Evolutionary conservation across 768 basidiomycete genomes (phyloP).

Genomic region (Antrodiella citrinella): DNA sequence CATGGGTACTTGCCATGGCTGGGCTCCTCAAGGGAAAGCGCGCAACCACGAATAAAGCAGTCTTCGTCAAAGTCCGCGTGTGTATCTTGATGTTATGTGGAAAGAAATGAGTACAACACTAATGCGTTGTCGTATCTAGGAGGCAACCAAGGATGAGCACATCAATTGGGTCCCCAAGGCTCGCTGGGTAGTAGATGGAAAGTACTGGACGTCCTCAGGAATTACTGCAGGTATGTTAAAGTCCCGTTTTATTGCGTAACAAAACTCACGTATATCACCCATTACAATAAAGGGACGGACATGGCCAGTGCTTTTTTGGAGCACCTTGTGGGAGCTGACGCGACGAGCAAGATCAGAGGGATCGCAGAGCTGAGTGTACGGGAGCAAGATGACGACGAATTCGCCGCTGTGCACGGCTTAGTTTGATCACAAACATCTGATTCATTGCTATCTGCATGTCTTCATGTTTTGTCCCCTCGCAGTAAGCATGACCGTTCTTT

Average conservation of each 20-base stretch:
- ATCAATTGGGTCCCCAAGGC: slow-evolving; percentile 30
- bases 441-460: too few relatives aligned
- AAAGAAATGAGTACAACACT: neutral
- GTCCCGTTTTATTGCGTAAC: neutral
- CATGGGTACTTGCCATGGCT: slow-evolving; percentile 24
- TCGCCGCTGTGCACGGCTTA: slow-evolving; percentile 13
- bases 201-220: slow-evolving; percentile 32
- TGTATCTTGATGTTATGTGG: neutral
- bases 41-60: slow-evolving; percentile 30
- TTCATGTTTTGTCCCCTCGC: too few relatives aligned
- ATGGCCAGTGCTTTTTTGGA: slow-evolving; percentile 25
- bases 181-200: slow-evolving; percentile 31
- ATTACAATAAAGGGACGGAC: slow-evolving; percentile 17
- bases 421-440: too few relatives aligned
- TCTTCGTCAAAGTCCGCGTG: slow-evolving; percentile 19
- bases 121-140: slow-evolving; percentile 11
- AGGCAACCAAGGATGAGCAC: slow-evolving; percentile 13
- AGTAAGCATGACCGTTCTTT: too few relatives aligned
- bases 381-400: slow-evolving; percentile 16
- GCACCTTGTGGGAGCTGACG: slow-evolving; percentile 21
- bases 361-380: slow-evolving; percentile 8
- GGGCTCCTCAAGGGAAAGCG: slow-evolving; percentile 27
- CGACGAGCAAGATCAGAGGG: slow-evolving; percentile 4
- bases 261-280: neutral
- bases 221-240: slow-evolving; percentile 23